Evolutionary conservation across 495 filamentous ascomycete genomes (phyloP).

Genomic region (Aspergillus cristatus): DNA sequence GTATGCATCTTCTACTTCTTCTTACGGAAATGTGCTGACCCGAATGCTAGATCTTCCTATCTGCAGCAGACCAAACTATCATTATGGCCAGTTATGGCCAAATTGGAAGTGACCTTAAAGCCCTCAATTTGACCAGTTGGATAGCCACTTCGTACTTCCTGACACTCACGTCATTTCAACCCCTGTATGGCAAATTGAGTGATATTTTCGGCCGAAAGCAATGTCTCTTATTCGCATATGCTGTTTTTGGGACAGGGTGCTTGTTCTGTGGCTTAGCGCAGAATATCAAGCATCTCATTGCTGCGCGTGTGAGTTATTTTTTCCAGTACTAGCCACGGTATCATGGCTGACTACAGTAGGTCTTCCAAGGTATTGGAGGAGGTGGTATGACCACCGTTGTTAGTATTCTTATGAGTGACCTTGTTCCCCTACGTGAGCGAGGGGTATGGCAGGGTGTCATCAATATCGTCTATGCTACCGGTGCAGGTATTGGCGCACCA

Average conservation of each 20-base stretch:
- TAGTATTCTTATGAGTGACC: constrained; percentile 67
- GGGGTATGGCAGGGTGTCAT: constrained; percentile 77
- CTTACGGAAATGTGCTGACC: not conserved
- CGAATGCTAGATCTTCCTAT: constrained; percentile 50
- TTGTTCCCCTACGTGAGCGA: constrained; percentile 65
- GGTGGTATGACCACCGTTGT: constrained; percentile 81
- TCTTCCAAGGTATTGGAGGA: constrained; percentile 67
- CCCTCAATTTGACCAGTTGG: constrained; percentile 74
- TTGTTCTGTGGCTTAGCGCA: constrained; percentile 63
- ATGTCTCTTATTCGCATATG: constrained; percentile 63
- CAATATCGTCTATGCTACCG: constrained; percentile 69
- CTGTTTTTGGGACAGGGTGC: constrained; percentile 65
- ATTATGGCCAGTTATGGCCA: constrained; percentile 70
- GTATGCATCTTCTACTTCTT: constrained; percentile 18
- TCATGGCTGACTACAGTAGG: constrained; percentile 8
- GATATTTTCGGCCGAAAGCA: constrained; percentile 81
- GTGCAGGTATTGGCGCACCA: constrained; percentile 62
- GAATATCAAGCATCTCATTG: constrained; percentile 62
- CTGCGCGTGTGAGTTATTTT: constrained; percentile 40
- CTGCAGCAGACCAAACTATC: constrained; percentile 73
- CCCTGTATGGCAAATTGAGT: constrained; percentile 65
- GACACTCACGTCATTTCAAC: constrained; percentile 71
- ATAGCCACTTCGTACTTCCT: constrained; percentile 73
- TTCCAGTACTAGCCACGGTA: not conserved
- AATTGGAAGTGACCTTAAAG: constrained; percentile 72